phyloP scores from a whole-genome alignment of 192 early-diverging fungal genomes.

The Mortierella antarctica region DNA sequence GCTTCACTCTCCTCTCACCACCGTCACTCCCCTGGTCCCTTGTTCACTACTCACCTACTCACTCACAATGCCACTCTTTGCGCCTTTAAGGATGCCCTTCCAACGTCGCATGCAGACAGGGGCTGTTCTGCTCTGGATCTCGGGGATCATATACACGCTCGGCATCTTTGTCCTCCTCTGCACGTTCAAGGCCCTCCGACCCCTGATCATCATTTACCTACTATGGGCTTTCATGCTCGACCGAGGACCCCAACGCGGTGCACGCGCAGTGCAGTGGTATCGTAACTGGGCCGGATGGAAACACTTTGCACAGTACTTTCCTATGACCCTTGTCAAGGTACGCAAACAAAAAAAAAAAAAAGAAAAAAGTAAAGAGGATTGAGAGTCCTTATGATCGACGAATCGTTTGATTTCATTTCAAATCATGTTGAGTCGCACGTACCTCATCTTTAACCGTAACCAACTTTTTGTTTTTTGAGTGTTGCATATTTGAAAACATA shows the following conservation, averaged over 20 bases:
- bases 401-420: no score
- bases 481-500: constrained; percentile 23
- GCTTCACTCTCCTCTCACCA: neutral
- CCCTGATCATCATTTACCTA: constrained; percentile 73
- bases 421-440: no score
- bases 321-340: constrained; percentile 79
- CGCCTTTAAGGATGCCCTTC: constrained; percentile 70
- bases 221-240: constrained; percentile 75
- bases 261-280: constrained; percentile 64
- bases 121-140: constrained; percentile 70
- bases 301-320: constrained; percentile 86
- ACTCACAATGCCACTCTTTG: constrained; percentile 59
- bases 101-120: constrained; percentile 73
- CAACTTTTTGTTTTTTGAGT: neutral
- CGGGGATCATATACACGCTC: constrained; percentile 60
- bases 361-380: constrained; percentile 54
- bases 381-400: constrained; percentile 44
- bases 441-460: no score
- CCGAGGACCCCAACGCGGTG: constrained; percentile 84
- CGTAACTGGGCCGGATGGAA: constrained; percentile 73
- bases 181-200: constrained; percentile 60
- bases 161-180: constrained; percentile 71
- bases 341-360: neutral
- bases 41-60: neutral
- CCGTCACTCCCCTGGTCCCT: neutral